Evolutionary conservation across 495 filamentous ascomycete species (phyloP), one percentile per base, ranked within the genome.

Genomic region (Trichoderma virens): DNA sequence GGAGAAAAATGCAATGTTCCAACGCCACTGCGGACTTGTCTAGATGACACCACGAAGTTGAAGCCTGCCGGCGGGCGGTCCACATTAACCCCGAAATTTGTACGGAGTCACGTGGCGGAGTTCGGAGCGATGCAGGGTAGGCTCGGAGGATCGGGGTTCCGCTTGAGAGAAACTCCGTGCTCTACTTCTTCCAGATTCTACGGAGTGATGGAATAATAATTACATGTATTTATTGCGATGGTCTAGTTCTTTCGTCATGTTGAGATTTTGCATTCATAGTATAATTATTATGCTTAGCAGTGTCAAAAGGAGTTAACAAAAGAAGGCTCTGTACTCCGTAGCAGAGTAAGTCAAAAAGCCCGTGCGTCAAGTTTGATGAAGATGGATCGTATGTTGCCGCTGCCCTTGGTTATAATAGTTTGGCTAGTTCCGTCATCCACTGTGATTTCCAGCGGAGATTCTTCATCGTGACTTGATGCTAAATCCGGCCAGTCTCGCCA

Each of bases 401-500:
- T 35, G n/a, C 59, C 59, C 28, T 38, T 34, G 35, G 23, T 23
- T 6, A 20, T 16, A 18, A 61, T n/a, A 0, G 31, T 25, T 34
- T 35, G 31, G 30, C 59, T 39, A 8, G 18, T 14, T 9, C 31
- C 31, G 11, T 61, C 35, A 9, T 13, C 30, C 9, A 20, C 6
- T 27, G 31, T 8, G 5, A 38, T 35, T 25, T 30, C 28, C 31
- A 35, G 28, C 7, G n/a, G 3, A 23, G 4, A 25, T 0, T 38
- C 59, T n/a, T 61, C 31, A n/a, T 61, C 59, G 6, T 14, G 20
- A 16, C 11, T 20, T 45, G 61, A 16, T 28, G 35, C 27, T 11
- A 47, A 8, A 31, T 75, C 75, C 0, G 76, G 76, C 67, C 67
- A 74, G 71, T 86, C 83, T 27, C 82, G 66, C 84, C 83, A 86